Base-by-base conservation (phyloP, 805 yeast genomes). In the Saccharomyces paradoxus region DNA sequence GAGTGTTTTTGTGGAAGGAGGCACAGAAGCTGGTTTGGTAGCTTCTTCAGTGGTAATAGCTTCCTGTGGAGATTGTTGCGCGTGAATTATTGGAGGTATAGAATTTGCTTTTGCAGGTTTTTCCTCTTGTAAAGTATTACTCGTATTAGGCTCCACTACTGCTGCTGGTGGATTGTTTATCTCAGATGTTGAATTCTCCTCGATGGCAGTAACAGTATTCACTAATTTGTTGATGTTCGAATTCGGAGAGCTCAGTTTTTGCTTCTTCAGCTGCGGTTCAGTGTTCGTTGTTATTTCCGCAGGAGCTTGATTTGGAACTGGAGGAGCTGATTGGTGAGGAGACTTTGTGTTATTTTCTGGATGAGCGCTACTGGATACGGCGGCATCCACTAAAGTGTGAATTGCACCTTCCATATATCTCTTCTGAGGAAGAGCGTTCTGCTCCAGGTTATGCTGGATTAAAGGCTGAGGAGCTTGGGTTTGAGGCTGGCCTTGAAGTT, bases 321-420 rank as follows among this genome's bases (percentile, higher is more conserved):
- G 53, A 10, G 6, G 44, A 8, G 44, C 12, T 37, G 17, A 24
- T 37, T 17, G 44, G 8, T 17, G 10, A 37, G 44, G 44, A 17
- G 24, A 37, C 12, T 37, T 37, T n/a, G 24, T 17, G 22, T 37
- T 37, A 37, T 21, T 37, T 17, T 37, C 44, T 50, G 52, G 44
- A 44, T 57, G 44, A 37, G 44, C 17, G 24, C 44, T 37, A 17
- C 44, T 37, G 46, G 56, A 53, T 5, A 61, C 60, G 22, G 70
- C 65, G 54, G 70, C 70, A 53, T 63, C 62, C 4, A 67, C 67
- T 47, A 65, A 54, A 1, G 69, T 65, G 50, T 66, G 60, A 50
- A 66, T 67, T 12, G 64, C 66, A 14, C 65, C 67, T 47, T 65
- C 69, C 51, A 60, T 55, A 6, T 63, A 57, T 58, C 71, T 66